Base-by-base conservation (phyloP, 1,284 basidiomycete genomes). In the Ceraceosorus bombacis region DNA sequence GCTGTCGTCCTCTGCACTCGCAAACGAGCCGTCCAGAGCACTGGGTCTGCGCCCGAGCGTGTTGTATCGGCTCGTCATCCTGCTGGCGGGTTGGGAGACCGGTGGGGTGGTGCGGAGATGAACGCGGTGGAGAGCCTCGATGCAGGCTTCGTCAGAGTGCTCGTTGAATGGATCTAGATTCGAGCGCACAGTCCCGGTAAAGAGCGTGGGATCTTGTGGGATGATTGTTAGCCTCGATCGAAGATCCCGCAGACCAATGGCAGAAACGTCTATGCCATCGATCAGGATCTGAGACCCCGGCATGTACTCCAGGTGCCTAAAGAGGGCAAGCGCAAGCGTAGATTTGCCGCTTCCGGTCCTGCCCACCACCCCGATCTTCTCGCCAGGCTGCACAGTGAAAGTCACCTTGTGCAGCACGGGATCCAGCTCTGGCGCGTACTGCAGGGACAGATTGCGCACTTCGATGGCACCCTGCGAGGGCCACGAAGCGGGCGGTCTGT, bases 121-220 rank as follows among this genome's bases (percentile, higher is more conserved):
- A 49, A 68, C 68, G 2, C 59, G 54, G 39, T 62, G 58, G 41
- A 68, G 57, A 5, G 68, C 66, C 59, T 85, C 83, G 83, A 79
- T 72, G 81, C 92, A 85, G 63, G 89, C 89, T 10, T 81, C 81
- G 66, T 96, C 92, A 0, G 84, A 83, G 69, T 92, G 86, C 68
- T 93, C 89, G 54, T 81, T 79, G 80, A 92, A 92, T 0, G 89
- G 91, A 79, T 95, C 91, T 4, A 94, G 78, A 67, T 93, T 93
- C 15, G 90, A 87, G 15, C 89, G 81, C 36, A 94, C 80, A 0
- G 88, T 91, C 0, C 91, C 90, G 0, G 87, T 88, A 80, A 95
- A 94, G 3, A 94, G 80, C 0, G 89, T 85, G 2, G 89, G 87
- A 64, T 91, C 80, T 69, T 81, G 81, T 2, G 80, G 79, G 37